Base-by-base conservation (phyloP, 352 stramenopile species). In the Phytophthora brassicae region DNA sequence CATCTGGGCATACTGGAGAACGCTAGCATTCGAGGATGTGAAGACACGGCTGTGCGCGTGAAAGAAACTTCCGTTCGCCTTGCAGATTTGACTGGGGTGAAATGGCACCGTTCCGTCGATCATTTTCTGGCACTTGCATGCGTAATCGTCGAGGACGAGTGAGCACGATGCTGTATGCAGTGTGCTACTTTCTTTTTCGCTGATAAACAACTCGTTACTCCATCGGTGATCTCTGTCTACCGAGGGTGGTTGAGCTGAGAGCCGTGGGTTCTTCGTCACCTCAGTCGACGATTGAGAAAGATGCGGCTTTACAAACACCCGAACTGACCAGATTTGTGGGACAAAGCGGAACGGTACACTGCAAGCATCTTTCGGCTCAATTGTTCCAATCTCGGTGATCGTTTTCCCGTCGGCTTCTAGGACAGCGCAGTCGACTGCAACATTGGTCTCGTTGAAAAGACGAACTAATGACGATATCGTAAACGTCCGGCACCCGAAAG, bases 131-230 rank as follows among this genome's bases (percentile, higher is more conserved):
- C 86, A 95, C 24, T 74, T 72, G 56, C 86, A 95, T 16, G 84
- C 75, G 19, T 86, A 91, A 42, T 93, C 84, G 22, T 86, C 79
- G 0, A 90, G 64, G 26, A 89, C 66, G 1, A 90, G 69, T 7
- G 81, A 89, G 41, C 81, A 92, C 2, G 80, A 76, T 0, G 84
- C 83, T 17, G 86, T 75, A 24, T 75, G 74, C n/a, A 90, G 70
- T 2, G 61, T 72, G n/a, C 54, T 78, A 12, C 81, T 74, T 53
- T 90, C 78, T 35, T 80, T 86, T 9, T 89, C 77, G 20, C 75
- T 86, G 52, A 94, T 82, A 33, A 93, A 78, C 14, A 93, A 41
- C 13, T 91, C 83, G 43, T 92, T 90, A 53, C 85, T 94, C 83
- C 85, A 92, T n/a, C 84, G 82, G 43, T 94, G 75, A 1, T 84